These are phyloP conservation scores for Beauveria brongniartii DNA, from an alignment of 2,329 filamentous ascomycete genomes.

Conservation along the genomic window DNA sequence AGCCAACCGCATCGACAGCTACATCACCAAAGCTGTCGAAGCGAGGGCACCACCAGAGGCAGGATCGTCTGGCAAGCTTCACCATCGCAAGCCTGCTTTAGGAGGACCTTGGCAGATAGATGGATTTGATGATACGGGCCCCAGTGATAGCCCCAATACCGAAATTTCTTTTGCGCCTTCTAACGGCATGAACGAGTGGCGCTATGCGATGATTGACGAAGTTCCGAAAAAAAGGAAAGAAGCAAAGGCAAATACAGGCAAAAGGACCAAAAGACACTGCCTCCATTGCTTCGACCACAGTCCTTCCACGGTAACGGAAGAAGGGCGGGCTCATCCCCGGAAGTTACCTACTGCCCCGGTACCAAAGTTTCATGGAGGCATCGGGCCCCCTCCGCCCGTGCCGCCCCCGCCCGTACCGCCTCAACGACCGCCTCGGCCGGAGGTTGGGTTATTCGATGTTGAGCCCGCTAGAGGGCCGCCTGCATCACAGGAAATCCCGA, in stretches of 20 bases:
- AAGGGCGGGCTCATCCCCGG: conserved; percentile 18
- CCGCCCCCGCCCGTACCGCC: conserved; percentile 9
- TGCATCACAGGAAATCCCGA: background rate
- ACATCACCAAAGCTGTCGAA: conserved; percentile 14
- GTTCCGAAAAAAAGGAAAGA: conserved; percentile 14
- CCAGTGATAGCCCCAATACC: conserved; percentile 20
- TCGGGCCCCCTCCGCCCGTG: conserved; percentile 4
- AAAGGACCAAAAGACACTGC: conserved; percentile 16
- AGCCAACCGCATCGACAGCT: conserved; percentile 25
- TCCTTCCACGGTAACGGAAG: conserved; percentile 18
- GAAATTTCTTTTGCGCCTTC: conserved; percentile 25
- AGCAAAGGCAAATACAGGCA: conserved; percentile 3
- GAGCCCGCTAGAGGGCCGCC: background rate
- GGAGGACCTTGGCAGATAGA: conserved; percentile 22
- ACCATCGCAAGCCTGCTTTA: background rate
- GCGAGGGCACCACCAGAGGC: conserved; percentile 9
- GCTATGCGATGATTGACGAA: conserved; percentile 26
- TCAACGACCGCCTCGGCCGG: conserved; percentile 10
- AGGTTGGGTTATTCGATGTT: conserved; percentile 4
- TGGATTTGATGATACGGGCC: conserved; percentile 17
- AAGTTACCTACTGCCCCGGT: conserved; percentile 7
- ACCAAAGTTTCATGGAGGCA: conserved; percentile 2
- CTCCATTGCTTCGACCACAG: conserved; percentile 22
- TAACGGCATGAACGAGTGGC: conserved; percentile 25
- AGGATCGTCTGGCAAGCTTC: background rate